Evolutionary conservation across 805 yeast genomes (phyloP).

Genomic region (Peterozyma toletana): DNA sequence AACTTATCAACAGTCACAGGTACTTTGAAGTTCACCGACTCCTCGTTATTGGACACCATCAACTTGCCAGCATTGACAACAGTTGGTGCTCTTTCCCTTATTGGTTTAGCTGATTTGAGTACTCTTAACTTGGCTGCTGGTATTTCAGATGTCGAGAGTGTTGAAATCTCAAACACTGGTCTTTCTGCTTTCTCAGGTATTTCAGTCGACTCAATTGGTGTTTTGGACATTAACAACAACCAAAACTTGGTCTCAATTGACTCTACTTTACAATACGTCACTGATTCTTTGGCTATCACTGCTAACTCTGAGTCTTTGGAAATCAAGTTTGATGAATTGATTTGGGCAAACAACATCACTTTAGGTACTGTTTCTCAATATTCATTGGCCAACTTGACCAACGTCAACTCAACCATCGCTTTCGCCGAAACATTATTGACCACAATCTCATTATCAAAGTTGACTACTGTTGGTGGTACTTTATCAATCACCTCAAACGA

Average conservation of each 20-base stretch:
- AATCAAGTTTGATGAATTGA: conserved; percentile 59
- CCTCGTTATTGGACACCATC: conserved; percentile 61
- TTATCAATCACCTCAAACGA: conserved; percentile 70
- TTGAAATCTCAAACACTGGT: conserved; percentile 69
- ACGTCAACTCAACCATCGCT: conserved; percentile 78
- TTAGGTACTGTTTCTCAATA: conserved; percentile 76
- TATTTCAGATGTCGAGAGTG: conserved; percentile 65
- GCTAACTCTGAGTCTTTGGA: conserved; percentile 77
- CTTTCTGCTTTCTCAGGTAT: conserved; percentile 65
- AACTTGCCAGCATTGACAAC: conserved; percentile 73
- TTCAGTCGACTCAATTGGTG: conserved; percentile 35
- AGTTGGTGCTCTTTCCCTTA: conserved; percentile 74
- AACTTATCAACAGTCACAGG: conserved; percentile 69
- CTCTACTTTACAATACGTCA: conserved; percentile 67
- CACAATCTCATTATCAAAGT: conserved; percentile 42
- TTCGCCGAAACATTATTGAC: conserved; percentile 66
- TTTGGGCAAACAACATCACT: conserved; percentile 83
- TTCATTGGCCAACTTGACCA: conserved; percentile 58
- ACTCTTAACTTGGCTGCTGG: conserved; percentile 61
- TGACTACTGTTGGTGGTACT: conserved; percentile 71
- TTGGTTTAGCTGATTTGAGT: conserved; percentile 80
- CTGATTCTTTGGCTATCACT: conserved; percentile 70
- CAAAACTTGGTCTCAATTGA: conserved; percentile 62
- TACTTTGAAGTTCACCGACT: conserved; percentile 49
- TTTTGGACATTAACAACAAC: conserved; percentile 90